phyloP scores from a whole-genome alignment of 176 grass and related monocot species.

The Cenchrus purpureus region DNA sequence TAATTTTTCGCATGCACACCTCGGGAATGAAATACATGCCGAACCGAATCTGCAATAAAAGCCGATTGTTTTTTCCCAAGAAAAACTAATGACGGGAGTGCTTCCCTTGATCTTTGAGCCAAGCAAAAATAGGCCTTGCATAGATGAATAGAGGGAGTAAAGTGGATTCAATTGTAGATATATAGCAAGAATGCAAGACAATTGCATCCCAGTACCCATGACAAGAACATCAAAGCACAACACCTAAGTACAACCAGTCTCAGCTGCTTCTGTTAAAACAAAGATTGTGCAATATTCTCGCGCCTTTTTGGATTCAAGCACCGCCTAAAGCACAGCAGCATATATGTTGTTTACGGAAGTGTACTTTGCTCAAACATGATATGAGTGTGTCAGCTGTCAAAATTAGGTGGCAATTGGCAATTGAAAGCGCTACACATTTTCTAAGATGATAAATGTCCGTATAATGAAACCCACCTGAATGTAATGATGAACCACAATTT shows the following conservation, averaged over 20 bases:
- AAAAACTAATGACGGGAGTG: too few species aligned
- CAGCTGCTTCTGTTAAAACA: conserved; percentile 25
- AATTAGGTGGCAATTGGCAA: conserved; percentile 4
- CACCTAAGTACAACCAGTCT: background rate
- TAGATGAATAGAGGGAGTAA: background rate
- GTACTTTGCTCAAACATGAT: conserved; percentile 6
- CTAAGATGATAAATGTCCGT: conserved; percentile 15
- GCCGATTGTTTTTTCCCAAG: too few species aligned
- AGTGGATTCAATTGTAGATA: background rate
- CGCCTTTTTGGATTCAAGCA: background rate
- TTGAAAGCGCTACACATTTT: background rate
- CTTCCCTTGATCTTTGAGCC: too few species aligned
- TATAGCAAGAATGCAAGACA: conserved; percentile 24
- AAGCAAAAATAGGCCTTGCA: too few species aligned
- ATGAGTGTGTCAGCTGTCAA: conserved; percentile 25
- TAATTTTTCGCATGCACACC: too few species aligned
- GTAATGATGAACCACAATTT: conserved; percentile 97
- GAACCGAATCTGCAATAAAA: too few species aligned
- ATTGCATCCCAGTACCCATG: background rate
- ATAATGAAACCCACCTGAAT: conserved; percentile 68
- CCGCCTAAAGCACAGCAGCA: conserved; percentile 5
- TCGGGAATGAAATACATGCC: too few species aligned
- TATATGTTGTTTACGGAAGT: background rate
- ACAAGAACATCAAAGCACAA: background rate
- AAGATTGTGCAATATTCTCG: background rate